Evolutionary conservation across 805 yeast genomes (phyloP), one percentile per base, ranked within the genome.

Genomic region (Saturnispora kantuleensis): DNA sequence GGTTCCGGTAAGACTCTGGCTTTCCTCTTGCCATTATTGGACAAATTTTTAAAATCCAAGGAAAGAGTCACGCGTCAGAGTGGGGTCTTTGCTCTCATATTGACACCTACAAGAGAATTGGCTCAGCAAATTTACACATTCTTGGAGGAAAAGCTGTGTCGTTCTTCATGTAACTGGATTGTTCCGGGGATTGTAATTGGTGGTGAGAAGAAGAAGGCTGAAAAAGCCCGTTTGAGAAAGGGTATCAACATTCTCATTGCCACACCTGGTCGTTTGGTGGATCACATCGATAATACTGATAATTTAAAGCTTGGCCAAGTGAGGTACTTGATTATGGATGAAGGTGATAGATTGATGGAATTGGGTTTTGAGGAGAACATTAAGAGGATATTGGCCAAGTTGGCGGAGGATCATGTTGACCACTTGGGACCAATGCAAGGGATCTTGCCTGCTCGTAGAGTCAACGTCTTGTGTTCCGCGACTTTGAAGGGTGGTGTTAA

Each of bases 151-250:
- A 41, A 44, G 15, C 62, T 93, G 30, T 71, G 81, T 34, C 73
- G 83, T 45, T 77, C 89, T 57, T 40, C 47, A 21, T 82, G 90
- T 59, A 95, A 85, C 57, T 77, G 84, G 62, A 74, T 93, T 36
- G 98, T 94, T 5, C 97, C 98, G 1, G 96, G 97, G 34, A 77
- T 89, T 35, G 95, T 93, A 21, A 88, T 88, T 65, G 99, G 99
- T 58, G 99, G 99, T 49, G 99, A 93, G 60, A 89, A 90, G 74
- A 90, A 90, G 63, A 94, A 93, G 58, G 76, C 95, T 2, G 99
- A 93, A 63, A 93, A 93, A 71, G 97, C 97, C 1, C 69, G 99
- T 56, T 65, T 93, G 31, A 75, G 99, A 58, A 90, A 90, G 62
- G 99, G 99, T 52, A 95, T 89, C 31, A 93, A 93, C 62, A 79